These are phyloP conservation scores for Yarrowia galli DNA, from an alignment of 1,139 yeast genomes.

Conservation along the genomic window DNA sequence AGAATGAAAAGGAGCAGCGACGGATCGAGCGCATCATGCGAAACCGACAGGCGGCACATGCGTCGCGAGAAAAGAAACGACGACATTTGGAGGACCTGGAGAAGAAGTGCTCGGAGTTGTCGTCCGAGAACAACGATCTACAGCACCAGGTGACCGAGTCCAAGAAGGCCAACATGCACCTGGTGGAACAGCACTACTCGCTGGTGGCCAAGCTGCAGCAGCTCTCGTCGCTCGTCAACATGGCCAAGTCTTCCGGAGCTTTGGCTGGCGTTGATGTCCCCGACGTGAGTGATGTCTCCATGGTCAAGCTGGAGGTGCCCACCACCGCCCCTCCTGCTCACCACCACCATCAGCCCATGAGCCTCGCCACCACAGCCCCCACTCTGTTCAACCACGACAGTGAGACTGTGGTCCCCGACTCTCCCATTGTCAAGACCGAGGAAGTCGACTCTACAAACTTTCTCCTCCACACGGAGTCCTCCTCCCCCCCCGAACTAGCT, in stretches of 20 bases:
- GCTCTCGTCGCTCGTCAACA: conserved; percentile 45
- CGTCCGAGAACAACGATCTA: conserved; percentile 47
- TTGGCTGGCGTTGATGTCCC: conserved; percentile 45
- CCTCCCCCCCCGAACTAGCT: conserved; percentile 39
- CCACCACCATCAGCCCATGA: conserved; percentile 1
- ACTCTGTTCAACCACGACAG: conserved; percentile 13
- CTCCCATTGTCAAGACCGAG: conserved; percentile 38
- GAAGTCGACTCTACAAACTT: conserved; percentile 37
- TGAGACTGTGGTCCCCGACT: conserved; percentile 25
- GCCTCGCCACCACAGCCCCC: conserved; percentile 5
- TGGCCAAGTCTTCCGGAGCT: conserved; percentile 49
- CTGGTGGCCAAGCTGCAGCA: conserved; percentile 47
- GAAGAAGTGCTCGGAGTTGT: conserved; percentile 50
- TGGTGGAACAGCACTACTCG: conserved; percentile 45
- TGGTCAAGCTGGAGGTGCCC: conserved; percentile 27
- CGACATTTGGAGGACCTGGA: conserved; percentile 89
- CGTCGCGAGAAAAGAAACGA: conserved; percentile 95
- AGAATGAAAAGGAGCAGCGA: conserved; percentile 96
- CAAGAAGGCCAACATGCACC: conserved; percentile 45
- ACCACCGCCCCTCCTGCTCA: conserved; percentile 1
- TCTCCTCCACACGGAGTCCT: conserved; percentile 39
- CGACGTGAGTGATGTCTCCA: conserved; percentile 38
- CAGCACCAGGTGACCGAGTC: conserved; percentile 44
- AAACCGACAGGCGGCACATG: conserved; percentile 97
- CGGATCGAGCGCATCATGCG: conserved; percentile 90